These are phyloP conservation scores for Penicillium glabrum DNA, from an alignment of 2,329 filamentous ascomycete species.

Conservation along the genomic window DNA sequence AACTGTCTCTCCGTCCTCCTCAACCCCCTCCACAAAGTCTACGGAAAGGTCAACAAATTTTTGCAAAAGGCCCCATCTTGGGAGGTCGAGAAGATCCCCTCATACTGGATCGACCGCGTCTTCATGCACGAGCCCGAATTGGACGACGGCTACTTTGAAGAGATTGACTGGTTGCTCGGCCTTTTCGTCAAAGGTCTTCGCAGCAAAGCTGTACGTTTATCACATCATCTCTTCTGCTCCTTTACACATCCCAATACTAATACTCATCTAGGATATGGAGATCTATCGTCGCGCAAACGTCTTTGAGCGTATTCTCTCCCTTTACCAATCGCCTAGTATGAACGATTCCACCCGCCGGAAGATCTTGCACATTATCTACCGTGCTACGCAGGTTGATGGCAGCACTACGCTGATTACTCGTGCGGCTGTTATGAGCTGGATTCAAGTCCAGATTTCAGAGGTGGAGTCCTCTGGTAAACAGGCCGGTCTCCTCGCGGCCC, in stretches of 20 bases:
- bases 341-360: constrained; percentile 60
- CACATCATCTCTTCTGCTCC: background rate
- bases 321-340: constrained; percentile 68
- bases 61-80: constrained; percentile 76
- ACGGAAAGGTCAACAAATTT: constrained; percentile 82
- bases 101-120: constrained; percentile 66
- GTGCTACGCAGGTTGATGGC: constrained; percentile 67
- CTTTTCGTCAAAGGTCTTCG: constrained; percentile 66
- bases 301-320: constrained; percentile 71
- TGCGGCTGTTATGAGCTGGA: constrained; percentile 72
- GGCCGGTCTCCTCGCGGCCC: constrained; percentile 48
- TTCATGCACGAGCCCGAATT: constrained; percentile 71
- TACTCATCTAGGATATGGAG: constrained; percentile 43
- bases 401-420: constrained; percentile 80
- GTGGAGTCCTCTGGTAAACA: constrained; percentile 44
- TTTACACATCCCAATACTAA: constrained; percentile 8
- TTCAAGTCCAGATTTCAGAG: constrained; percentile 59
- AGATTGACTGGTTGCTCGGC: constrained; percentile 72
- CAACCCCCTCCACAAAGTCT: constrained; percentile 78
- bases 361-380: constrained; percentile 62
- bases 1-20: constrained; percentile 68
- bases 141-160: constrained; percentile 70
- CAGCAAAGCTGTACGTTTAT: constrained; percentile 53
- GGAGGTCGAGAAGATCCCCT: constrained; percentile 58
- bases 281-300: constrained; percentile 58